Base-by-base conservation (phyloP, 2,329 filamentous ascomycete species). In the Claviceps citrina region DNA sequence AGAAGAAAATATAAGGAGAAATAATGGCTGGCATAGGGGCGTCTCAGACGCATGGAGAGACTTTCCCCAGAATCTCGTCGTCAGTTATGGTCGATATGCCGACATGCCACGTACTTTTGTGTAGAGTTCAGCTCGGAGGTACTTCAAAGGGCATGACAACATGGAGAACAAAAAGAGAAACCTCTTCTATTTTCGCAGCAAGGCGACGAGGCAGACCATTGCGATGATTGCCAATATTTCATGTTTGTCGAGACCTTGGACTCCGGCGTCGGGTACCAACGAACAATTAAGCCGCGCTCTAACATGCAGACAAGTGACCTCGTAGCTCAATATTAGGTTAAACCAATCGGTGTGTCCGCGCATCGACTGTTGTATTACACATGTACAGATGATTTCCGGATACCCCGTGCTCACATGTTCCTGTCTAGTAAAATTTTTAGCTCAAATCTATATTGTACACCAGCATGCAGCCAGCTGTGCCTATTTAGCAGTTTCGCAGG, bases 371-470 rank as follows among this genome's bases (percentile, higher is more conserved):
- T 12, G 8, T 10, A 32, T 18, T 33, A 1, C 31, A 18, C 20
- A 18, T 40, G 22, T 15, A 40, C 12, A 7, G 2, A 15, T 31
- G 8, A 10, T 25, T 33, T n/a, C 12, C 32, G n/a, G 6, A 33
- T 13, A 34, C 20, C 13, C 13, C 3, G 13, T 13, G 18, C 34
- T n/a, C 26, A 15, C 18, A 5, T 22, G 35, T 43, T 31, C 32
- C 28, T 20, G 15, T 32, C 31, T 40, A 35, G 20, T 12, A 28
- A 16, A 28, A 8, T 19, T 36, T 8, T 16, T 41, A 30, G 8
- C 25, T 19, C 25, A 25, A 7, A 12, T 24, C 18, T 20, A 22
- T 38, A 47, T 47, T 38, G 43, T 48, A 46, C 45, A 48, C 20
- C 15, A 38, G 25, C 15, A 39, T 25, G 28, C 19, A 43, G 33